A percentile compares a stretch with the other conserved stretches of the same genome.
phyloP scores from a whole-genome alignment of 495 filamentous ascomycete species.

The Penicillium crystallinum region DNA sequence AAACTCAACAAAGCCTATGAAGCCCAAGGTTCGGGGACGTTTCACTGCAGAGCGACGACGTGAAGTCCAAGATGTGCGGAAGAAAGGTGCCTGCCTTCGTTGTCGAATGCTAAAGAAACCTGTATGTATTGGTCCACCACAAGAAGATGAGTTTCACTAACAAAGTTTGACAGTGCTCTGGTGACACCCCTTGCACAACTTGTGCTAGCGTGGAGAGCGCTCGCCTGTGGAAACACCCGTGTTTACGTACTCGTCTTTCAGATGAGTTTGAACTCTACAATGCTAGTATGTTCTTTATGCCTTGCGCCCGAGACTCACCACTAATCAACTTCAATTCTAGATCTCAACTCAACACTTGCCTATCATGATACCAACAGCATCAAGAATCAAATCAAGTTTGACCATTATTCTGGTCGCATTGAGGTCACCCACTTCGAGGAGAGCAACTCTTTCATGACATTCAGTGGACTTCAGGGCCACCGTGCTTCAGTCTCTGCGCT shows the following conservation, averaged over 20 bases:
- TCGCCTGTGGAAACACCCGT: conserved; percentile 74
- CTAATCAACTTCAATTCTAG: conserved; percentile 24
- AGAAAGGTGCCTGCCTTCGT: conserved; percentile 77
- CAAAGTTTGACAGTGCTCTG: conserved; percentile 52
- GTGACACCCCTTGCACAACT: conserved; percentile 74
- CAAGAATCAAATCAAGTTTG: conserved; percentile 51
- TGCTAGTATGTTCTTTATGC: conserved; percentile 42
- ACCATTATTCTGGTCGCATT: conserved; percentile 54
- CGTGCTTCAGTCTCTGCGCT: conserved; percentile 42
- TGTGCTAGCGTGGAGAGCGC: conserved; percentile 73
- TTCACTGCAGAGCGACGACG: conserved; percentile 65
- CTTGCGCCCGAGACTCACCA: not conserved
- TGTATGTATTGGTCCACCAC: conserved; percentile 24
- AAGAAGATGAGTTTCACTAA: conserved; percentile 9
- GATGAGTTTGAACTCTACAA: conserved; percentile 71
- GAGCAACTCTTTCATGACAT: conserved; percentile 45
- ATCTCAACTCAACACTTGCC: conserved; percentile 62
- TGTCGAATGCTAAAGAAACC: conserved; percentile 85
- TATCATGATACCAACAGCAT: conserved; percentile 59
- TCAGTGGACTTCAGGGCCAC: conserved; percentile 47
- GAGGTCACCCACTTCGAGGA: conserved; percentile 67
- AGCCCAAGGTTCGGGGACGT: conserved; percentile 58
- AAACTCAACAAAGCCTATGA: conserved; percentile 45
- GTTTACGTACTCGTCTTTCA: conserved; percentile 68
- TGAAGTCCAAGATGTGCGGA: conserved; percentile 76